Evolutionary conservation across 331 rosid species (phyloP).

Genomic region (Malus hybrid): DNA sequence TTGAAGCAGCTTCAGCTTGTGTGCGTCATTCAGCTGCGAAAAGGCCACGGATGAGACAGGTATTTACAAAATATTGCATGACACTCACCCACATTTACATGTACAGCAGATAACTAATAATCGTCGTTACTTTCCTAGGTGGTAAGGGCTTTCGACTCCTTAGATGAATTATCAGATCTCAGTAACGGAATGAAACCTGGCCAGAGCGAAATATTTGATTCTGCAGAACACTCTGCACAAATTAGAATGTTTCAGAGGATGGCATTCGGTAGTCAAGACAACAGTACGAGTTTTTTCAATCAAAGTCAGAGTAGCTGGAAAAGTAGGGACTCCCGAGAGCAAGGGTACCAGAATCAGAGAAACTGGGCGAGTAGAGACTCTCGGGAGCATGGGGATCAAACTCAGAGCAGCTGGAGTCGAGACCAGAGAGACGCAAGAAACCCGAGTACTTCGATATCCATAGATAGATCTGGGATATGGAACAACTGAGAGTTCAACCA

Average conservation of each 20-base stretch:
- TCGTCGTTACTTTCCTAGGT: constrained; percentile 38
- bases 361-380: constrained; percentile 8
- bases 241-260: constrained; percentile 75
- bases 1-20: constrained; percentile 91
- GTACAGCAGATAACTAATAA: background rate
- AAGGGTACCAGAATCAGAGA: constrained; percentile 11
- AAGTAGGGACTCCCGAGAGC: constrained; percentile 43
- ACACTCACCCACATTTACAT: background rate
- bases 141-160: constrained; percentile 79
- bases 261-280: constrained; percentile 84
- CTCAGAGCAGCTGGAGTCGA: constrained; percentile 6
- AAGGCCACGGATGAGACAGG: constrained; percentile 90
- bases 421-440: background rate
- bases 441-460: constrained; percentile 25
- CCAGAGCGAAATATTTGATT: constrained; percentile 63
- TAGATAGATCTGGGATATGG: constrained; percentile 49
- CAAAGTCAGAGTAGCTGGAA: constrained; percentile 66
- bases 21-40: constrained; percentile 76
- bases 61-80: constrained; percentile 11
- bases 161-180: constrained; percentile 66
- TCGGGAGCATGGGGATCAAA: constrained; percentile 24
- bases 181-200: constrained; percentile 89
- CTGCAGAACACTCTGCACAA: constrained; percentile 68
- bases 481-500: constrained; percentile 28
- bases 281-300: constrained; percentile 47